Evolutionary conservation across 1,139 yeast species (phyloP), one percentile per base, ranked within the genome.

Genomic region (Lodderomyces margitis): DNA sequence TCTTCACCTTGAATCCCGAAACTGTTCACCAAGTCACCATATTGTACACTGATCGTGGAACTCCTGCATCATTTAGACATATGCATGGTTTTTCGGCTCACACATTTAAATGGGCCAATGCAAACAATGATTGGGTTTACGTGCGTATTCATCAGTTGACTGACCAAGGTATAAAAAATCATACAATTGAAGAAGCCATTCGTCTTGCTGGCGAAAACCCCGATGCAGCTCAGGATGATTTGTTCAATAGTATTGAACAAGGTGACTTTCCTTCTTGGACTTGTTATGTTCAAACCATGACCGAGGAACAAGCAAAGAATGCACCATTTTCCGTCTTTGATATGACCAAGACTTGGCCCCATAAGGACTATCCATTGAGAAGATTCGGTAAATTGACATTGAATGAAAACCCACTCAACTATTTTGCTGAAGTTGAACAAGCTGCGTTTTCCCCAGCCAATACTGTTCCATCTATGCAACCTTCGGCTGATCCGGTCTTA

Each of bases 401-500:
- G 57, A 81, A 84, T 68, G 79, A 78, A 63, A 84, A 84, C 68
- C 87, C 89, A 50, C 68, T 78, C 62, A 84, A 84, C 66, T 84
- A 83, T 69, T 83, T 83, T 66, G 88, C 88, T 53, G 91, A 84
- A 61, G 81, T 83, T 55, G 92, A 84, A 66, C 89, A 83, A 66
- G 83, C 84, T 49, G 91, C 91, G 10, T 84, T 86, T 67, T 74
- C 89, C 35, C 95, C 95, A 46, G 76, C 89, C 31, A 88, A 86
- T 66, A 79, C 89, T 28, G 87, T 87, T 44, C 95, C 95, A 44
- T 87, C 84, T 54, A 81, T 83, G 75, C 88, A 84, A 64, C 78
- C 95, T 39, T 81, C 89, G 38, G 89, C 88, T 53, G 95, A 87
- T 61, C 92, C 95, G 37, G 95, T 87, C 38, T 73, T 87, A 62